A percentile compares a stretch with the other conserved stretches of the same genome.
phyloP scores from a whole-genome alignment of 2,329 filamentous ascomycete species.

The Aspergillus novoparasiticus region DNA sequence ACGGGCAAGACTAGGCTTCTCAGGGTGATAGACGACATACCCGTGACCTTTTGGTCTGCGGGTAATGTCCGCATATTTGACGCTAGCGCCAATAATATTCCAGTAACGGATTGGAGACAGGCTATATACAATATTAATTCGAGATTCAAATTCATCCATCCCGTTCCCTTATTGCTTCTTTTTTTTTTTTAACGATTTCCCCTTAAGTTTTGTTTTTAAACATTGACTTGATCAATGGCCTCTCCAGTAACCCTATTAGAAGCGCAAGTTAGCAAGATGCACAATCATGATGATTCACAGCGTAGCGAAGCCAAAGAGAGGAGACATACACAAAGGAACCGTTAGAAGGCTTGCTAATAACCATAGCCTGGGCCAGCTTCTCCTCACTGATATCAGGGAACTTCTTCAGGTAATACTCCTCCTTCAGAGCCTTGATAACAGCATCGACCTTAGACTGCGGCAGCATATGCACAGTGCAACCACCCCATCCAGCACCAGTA shows the following conservation, averaged over 20 bases:
- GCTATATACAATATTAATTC: conserved; percentile 10
- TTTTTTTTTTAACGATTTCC: conserved; percentile 11
- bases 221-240: conserved; percentile 37
- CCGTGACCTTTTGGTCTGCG: background rate
- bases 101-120: conserved; percentile 8
- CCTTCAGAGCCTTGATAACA: conserved; percentile 75
- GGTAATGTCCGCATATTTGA: background rate
- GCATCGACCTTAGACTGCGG: conserved; percentile 77
- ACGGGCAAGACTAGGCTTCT: background rate
- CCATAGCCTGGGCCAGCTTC: conserved; percentile 76
- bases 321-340: conserved; percentile 46
- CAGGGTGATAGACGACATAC: background rate
- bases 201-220: conserved; percentile 18
- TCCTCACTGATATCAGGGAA: conserved; percentile 70
- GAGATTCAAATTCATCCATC: conserved; percentile 1
- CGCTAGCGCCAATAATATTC: conserved; percentile 6
- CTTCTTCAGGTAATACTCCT: conserved; percentile 78
- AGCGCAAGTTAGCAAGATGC: conserved; percentile 17
- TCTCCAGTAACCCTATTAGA: conserved; percentile 38
- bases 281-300: background rate
- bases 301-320: background rate
- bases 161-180: background rate
- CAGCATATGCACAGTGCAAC: conserved; percentile 91
- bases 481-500: conserved; percentile 95
- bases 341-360: conserved; percentile 76